Conservation (phyloP, 257 asterid species). For the Solanum corneliomulleri region DNA sequence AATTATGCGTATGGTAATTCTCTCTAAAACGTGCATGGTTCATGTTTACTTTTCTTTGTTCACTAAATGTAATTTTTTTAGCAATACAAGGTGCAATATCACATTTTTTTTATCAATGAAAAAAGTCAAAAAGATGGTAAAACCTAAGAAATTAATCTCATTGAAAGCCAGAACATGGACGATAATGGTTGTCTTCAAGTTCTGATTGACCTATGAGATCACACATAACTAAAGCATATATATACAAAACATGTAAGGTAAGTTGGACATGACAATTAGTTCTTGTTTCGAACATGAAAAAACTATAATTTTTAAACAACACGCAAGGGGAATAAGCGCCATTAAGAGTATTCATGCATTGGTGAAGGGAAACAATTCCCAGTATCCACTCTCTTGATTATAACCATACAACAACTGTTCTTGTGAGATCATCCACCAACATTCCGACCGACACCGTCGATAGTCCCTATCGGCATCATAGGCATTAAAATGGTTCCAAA, state of each 20-base stretch:
- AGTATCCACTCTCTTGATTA: conserved; percentile 4
- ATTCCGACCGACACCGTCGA: conserved; percentile 11
- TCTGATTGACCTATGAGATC: not conserved
- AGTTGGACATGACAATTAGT: not conserved
- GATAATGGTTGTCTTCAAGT: not conserved
- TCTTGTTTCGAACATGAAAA: not conserved
- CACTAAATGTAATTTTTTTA: not conserved
- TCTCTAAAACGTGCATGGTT: not conserved
- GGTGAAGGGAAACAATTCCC: conserved; percentile 12
- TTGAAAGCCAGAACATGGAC: not conserved
- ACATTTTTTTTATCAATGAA: not conserved
- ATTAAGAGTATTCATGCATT: not conserved
- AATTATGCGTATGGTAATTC: not conserved
- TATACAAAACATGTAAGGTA: not conserved
- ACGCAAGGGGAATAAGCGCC: not conserved
- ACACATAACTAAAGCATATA: not conserved
- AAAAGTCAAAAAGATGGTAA: not conserved
- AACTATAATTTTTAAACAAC: too few relatives aligned
- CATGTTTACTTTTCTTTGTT: not conserved
- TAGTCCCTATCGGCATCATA: conserved; percentile 21
- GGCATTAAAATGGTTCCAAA: conserved; percentile 25
- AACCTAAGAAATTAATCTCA: not conserved
- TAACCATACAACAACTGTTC: conserved; percentile 18
- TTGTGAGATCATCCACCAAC: conserved; percentile 29
- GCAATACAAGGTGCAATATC: not conserved